Evolutionary conservation across 352 stramenopile genomes (phyloP), one percentile per base, ranked within the genome.

Genomic region (Elongisporangium undulatum): DNA sequence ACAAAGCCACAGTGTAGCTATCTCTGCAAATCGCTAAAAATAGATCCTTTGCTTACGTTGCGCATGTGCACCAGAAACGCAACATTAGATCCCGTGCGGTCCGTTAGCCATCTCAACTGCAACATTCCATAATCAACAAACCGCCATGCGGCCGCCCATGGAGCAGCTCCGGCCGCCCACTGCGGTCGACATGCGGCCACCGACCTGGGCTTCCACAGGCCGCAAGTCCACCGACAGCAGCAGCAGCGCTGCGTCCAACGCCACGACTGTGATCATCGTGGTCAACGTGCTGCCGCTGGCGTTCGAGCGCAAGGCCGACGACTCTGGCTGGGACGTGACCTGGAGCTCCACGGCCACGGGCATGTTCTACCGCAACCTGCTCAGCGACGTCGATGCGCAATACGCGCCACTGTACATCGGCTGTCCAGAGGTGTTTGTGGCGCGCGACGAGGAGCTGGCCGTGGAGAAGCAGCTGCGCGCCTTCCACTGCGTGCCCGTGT

Each of bases 401-500:
- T 90, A 85, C 58, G 72, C 71, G 20, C 77, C 82, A 48, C 65
- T 92, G 4, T 91, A 86, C 59, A 75, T 92, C 20, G 82, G 82
- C 21, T 94, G 84, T 21, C 84, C 84, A 0, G 84, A 94, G 49
- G 75, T 94, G 15, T 92, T 90, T 51, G 68, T 92, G 22, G 58
- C 75, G 16, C 72, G 72, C 50, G 67, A 74, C 12, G 80, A 91
- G 59, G 77, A 92, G 55, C 55, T 68, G 10, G 63, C 83, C 19
- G 67, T 97, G 9, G 79, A 94, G 55, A 82, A 90, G 61, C 81
- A 95, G 48, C 72, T 89, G 41, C 74, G 89, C 39, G 73, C 78
- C 22, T 95, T 99, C 58, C 84, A 97, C 58, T 99, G 95, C 64
- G 93, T 98, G 21, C 95, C 97, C 1, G 96, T 99, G 49, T 99